phyloP scores from a whole-genome alignment of 2,329 filamentous ascomycete genomes.

The Ceratocystis cubensis region DNA sequence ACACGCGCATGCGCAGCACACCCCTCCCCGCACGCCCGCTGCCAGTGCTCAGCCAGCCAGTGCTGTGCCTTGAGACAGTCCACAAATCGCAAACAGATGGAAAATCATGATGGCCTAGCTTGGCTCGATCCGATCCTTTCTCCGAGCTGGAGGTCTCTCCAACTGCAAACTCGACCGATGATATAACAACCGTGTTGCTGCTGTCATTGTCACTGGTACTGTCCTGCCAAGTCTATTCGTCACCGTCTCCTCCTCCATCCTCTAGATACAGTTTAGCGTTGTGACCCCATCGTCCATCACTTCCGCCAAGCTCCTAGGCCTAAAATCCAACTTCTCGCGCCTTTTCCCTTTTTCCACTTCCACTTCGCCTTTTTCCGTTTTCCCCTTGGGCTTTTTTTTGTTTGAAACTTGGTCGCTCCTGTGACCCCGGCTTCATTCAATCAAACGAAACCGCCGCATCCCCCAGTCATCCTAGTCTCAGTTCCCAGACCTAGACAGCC shows the following conservation, averaged over 20 bases:
- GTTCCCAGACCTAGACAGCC: background rate
- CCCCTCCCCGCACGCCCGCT: background rate
- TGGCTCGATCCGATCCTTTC: conserved; percentile 13
- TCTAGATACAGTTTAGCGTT: background rate
- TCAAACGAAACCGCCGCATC: background rate
- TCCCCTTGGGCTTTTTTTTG: conserved; percentile 14
- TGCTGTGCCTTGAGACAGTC: background rate
- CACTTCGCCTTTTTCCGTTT: background rate
- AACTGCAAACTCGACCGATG: background rate
- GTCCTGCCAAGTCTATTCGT: background rate
- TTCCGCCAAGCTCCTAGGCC: background rate
- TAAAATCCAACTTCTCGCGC: background rate
- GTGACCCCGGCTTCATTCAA: background rate
- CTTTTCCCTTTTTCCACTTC: background rate
- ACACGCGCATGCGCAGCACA: background rate
- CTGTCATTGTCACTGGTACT: background rate
- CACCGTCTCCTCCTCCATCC: background rate
- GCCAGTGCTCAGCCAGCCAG: background rate
- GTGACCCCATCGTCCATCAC: background rate
- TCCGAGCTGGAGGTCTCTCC: background rate
- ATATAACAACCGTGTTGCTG: background rate
- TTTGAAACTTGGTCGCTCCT: conserved; percentile 7
- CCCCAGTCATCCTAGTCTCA: background rate
- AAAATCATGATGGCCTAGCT: background rate
- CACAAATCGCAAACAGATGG: background rate